Percentiles rank a stretch among this genome's conserved stretches.
These are phyloP conservation scores for Saccharum hybrid DNA, from an alignment of 202 grass and related monocot species.

Conservation along the genomic window DNA sequence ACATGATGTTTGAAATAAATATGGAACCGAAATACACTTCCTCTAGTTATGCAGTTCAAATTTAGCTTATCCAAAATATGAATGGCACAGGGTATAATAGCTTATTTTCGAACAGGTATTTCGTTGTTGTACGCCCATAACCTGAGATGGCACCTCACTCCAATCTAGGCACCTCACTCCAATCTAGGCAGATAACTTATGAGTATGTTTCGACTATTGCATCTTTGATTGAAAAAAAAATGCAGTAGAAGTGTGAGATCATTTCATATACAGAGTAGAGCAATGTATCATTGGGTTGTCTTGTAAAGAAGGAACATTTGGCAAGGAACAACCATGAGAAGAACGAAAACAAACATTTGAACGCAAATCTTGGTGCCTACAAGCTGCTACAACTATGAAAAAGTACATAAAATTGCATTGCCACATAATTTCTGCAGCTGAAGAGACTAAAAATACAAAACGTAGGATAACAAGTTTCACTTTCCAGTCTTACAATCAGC, in stretches of 20 bases:
- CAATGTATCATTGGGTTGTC: neutral
- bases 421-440: neutral
- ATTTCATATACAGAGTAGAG: neutral
- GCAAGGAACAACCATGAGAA: neutral
- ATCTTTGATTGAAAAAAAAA: conserved; percentile 3
- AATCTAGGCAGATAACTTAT: neutral
- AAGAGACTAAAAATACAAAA: neutral
- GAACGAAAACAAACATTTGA: neutral
- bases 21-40: neutral
- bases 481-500: neutral
- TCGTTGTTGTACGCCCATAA: neutral
- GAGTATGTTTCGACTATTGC: neutral
- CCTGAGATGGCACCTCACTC: neutral
- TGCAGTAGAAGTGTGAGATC: neutral
- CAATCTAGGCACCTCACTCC: neutral
- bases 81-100: neutral
- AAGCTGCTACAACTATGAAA: neutral
- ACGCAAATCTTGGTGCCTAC: neutral
- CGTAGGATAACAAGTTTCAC: conserved; percentile 13
- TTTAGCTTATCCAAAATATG: conserved; percentile 31
- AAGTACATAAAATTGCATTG: conserved; percentile 2
- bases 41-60: neutral
- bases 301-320: neutral
- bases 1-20: conserved; percentile 14
- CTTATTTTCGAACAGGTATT: neutral